These are phyloP conservation scores for Cercospora nicotianae DNA, from an alignment of 2,329 filamentous ascomycete genomes.

Conservation along the genomic window DNA sequence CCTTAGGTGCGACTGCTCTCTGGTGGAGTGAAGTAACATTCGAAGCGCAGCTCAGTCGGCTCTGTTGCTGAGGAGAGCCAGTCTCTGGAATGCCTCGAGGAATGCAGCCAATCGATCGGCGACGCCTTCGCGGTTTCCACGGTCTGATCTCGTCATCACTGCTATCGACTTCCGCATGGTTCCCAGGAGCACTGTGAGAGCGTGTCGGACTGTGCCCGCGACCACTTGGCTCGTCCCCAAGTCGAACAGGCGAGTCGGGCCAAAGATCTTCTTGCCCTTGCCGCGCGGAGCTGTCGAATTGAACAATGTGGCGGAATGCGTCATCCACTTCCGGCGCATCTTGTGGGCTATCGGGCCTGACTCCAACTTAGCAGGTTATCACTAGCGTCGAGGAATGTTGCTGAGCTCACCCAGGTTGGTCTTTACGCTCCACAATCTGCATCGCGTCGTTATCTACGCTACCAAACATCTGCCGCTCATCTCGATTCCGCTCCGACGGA, in stretches of 20 bases:
- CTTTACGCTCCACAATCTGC: background rate
- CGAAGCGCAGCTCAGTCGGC: background rate
- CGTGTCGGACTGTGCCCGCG: background rate
- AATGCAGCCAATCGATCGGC: background rate
- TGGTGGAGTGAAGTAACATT: background rate
- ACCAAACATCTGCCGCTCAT: background rate
- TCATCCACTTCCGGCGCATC: background rate
- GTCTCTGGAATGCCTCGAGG: background rate
- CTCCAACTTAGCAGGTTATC: background rate
- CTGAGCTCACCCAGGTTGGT: background rate
- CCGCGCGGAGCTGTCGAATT: background rate
- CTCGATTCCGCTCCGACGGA: background rate
- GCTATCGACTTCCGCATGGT: background rate
- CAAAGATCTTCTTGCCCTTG: background rate
- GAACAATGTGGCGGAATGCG: background rate
- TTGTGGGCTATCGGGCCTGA: background rate
- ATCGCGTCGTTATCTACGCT: background rate
- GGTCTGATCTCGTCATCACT: background rate
- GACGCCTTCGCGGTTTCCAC: background rate
- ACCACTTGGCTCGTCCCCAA: background rate
- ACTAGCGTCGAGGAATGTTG: background rate
- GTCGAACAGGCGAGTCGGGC: slow-evolving; percentile 2
- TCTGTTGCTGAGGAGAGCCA: background rate
- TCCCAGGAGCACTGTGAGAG: background rate
- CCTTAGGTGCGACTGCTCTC: background rate